A percentile compares a stretch with the other conserved stretches of the same genome.
These are phyloP conservation scores for Perkinsus chesapeaki DNA, from an alignment of 169 alveolate species.

Conservation along the genomic window DNA sequence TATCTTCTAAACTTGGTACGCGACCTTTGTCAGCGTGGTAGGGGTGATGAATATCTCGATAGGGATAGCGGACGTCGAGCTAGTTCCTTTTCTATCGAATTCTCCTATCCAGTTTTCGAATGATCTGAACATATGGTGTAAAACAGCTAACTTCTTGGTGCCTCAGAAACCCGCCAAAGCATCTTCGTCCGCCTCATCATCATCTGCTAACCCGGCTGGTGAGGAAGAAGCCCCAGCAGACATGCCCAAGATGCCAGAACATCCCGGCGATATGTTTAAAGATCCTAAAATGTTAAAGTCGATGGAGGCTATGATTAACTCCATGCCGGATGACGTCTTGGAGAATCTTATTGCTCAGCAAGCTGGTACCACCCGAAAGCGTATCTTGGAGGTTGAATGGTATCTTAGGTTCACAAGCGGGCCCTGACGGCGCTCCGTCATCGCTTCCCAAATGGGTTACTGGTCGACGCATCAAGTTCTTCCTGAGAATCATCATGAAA, in stretches of 20 bases:
- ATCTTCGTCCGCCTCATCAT: not conserved
- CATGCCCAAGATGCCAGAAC: not conserved
- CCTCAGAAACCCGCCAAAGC: too few species aligned
- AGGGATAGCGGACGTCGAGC: too few species aligned
- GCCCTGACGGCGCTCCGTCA: not conserved
- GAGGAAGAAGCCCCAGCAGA: not conserved
- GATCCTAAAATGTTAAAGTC: not conserved
- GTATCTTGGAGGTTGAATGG: not conserved
- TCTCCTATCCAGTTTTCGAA: too few species aligned
- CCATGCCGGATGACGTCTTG: not conserved
- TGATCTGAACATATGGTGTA: too few species aligned
- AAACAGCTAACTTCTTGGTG: too few species aligned
- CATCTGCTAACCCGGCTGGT: not conserved
- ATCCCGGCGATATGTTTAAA: not conserved
- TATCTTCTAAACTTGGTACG: too few species aligned
- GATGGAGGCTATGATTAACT: not conserved
- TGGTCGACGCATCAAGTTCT: not conserved
- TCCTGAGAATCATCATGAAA: not conserved
- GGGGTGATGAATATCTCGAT: too few species aligned
- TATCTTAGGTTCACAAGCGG: not conserved
- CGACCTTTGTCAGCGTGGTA: too few species aligned
- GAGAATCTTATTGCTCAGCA: not conserved
- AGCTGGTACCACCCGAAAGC: too few species aligned
- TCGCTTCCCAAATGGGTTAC: not conserved
- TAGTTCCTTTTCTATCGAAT: too few species aligned